These are phyloP conservation scores for Diutina scorzettiae DNA, from an alignment of 1,139 yeast genomes.

Conservation along the genomic window DNA sequence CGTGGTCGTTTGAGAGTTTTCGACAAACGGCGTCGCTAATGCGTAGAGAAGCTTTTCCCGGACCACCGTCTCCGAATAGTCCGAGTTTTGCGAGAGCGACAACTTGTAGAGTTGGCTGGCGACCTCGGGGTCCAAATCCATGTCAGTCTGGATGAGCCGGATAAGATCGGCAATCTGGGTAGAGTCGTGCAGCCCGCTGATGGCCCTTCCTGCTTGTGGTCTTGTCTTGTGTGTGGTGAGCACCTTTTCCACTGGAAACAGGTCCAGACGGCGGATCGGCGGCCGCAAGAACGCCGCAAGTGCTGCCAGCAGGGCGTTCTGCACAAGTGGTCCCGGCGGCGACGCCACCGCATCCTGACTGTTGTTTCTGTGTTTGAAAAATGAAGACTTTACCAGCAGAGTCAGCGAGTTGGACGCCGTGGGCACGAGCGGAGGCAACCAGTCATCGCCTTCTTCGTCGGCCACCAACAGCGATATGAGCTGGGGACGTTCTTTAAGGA, in stretches of 20 bases:
- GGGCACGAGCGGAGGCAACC: slow-evolving; percentile 4
- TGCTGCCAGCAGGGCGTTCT: slow-evolving; percentile 55
- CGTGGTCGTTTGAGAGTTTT: slow-evolving; percentile 12
- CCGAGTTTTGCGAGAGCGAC: not conserved
- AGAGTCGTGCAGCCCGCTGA: not conserved
- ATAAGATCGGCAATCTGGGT: not conserved
- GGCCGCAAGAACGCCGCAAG: slow-evolving; percentile 45
- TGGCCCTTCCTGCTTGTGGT: not conserved
- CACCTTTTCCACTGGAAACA: slow-evolving; percentile 1
- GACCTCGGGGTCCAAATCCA: not conserved
- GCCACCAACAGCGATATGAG: slow-evolving; percentile 18
- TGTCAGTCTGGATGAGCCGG: not conserved
- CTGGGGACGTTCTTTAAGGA: slow-evolving; percentile 51
- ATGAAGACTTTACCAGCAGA: not conserved
- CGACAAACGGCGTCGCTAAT: slow-evolving; percentile 65
- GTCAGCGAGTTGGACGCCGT: slow-evolving; percentile 1
- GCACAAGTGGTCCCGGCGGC: slow-evolving; percentile 6
- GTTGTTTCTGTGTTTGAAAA: not conserved
- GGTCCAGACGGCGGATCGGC: slow-evolving; percentile 3
- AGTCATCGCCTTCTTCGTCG: slow-evolving; percentile 7
- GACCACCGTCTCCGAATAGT: slow-evolving; percentile 11
- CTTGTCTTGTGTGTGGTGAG: not conserved
- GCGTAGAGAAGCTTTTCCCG: slow-evolving; percentile 50
- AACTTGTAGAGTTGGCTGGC: not conserved
- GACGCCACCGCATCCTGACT: not conserved